Percentiles rank a stretch among this genome's conserved stretches.
These are phyloP conservation scores for Candida anglica DNA, from an alignment of 805 yeast genomes.

Conservation along the genomic window DNA sequence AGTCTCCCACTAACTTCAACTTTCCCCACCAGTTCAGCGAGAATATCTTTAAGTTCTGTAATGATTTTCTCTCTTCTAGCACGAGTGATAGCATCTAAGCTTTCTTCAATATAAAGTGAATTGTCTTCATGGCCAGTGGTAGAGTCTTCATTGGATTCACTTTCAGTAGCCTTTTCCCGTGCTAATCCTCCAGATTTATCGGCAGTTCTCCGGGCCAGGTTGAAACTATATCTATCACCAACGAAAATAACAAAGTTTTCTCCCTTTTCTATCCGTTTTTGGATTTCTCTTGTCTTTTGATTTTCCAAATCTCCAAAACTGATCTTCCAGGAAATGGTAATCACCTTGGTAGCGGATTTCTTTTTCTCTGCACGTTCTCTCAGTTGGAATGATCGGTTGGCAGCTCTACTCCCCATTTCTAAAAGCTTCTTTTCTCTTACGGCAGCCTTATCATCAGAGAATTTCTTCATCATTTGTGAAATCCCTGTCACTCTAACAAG, in stretches of 20 bases:
- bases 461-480: conserved; percentile 29
- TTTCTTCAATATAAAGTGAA: conserved; percentile 12
- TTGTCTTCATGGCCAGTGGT: not conserved
- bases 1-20: conserved; percentile 23
- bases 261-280: conserved; percentile 24
- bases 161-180: not conserved
- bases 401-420: conserved; percentile 29
- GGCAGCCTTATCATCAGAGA: conserved; percentile 28
- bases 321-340: conserved; percentile 35
- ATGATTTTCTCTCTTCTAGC: conserved; percentile 26
- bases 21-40: conserved; percentile 28
- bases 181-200: conserved; percentile 2
- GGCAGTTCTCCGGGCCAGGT: conserved; percentile 1
- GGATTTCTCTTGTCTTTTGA: conserved; percentile 34
- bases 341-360: conserved; percentile 28
- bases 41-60: conserved; percentile 19
- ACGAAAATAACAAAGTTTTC: conserved; percentile 27
- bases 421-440: conserved; percentile 26
- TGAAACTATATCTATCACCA: conserved; percentile 14
- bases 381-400: conserved; percentile 21
- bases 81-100: conserved; percentile 10
- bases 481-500: conserved; percentile 22
- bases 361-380: conserved; percentile 31
- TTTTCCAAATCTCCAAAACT: conserved; percentile 33
- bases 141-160: not conserved